Base-by-base conservation (phyloP, 352 stramenopile species). In the Aphanomyces cochlioides region DNA sequence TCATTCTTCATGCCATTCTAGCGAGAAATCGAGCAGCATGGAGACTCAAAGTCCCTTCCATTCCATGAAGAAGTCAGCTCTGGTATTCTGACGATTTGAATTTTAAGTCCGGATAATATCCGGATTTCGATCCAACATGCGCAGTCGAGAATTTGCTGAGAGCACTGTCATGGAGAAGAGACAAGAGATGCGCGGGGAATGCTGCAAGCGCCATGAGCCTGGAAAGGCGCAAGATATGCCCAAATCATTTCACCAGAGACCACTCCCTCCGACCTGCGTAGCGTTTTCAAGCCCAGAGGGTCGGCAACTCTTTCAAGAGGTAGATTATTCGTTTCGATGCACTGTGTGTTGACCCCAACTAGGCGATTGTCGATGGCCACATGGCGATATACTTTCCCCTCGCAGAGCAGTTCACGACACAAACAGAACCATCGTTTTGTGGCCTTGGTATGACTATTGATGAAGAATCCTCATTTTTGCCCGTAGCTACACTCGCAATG, bases 351-450 rank as follows among this genome's bases (percentile, higher is more conserved):
- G 17, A n/a, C 43, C 43, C 43, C 17, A 12, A n/a, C 17, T 50
- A 50, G 43, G 43, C 43, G 10, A 12, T 50, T n/a, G 17, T 12
- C 17, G 43, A n/a, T n/a, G 17, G 43, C 70, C 90, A 85, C 77
- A 93, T 93, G 85, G 81, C 90, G 56, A 92, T 90, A 54, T 99
- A 98, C 83, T 98, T 98, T 72, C 80, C 85, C 4, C 75, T 98
- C 65, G 88, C 87, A 0, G 89, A 96, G 72, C 83, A 96, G 74
- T 97, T 96, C 70, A 91, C 77, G 34, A 94, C 89, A 1, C 92
- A 98, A 69, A 86, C 92, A 21, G 96, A 97, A 75, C 93, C 96
- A 54, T 88, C 88, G 1, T 98, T 89, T 67, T 98, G 93, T 71
- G 89, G 79, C 0, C 77, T 98, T 5, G 58, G 47, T n/a, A 71